Percentiles rank a stretch among this genome's conserved stretches.
These are phyloP conservation scores for Candida sanyaensis DNA, from an alignment of 1,139 yeast genomes.

Conservation along the genomic window DNA sequence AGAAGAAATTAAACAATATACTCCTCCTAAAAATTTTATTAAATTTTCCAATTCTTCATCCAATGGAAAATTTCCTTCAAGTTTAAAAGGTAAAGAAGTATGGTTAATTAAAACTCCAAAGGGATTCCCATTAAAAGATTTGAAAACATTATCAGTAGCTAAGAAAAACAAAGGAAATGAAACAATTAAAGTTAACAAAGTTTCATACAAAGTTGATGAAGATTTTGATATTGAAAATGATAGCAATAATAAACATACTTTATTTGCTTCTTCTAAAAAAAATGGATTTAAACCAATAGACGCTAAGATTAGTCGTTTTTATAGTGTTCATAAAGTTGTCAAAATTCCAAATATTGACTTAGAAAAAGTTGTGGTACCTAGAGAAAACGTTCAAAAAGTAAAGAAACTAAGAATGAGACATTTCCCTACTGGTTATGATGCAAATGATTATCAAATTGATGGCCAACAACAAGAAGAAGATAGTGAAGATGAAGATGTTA, in stretches of 20 bases:
- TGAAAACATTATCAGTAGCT: conserved; percentile 59
- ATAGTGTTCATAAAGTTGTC: conserved; percentile 60
- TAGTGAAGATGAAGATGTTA: conserved; percentile 14
- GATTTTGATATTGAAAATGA: conserved; percentile 24
- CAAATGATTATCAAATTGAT: conserved; percentile 38
- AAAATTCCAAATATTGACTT: conserved; percentile 62
- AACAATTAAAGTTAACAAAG: conserved; percentile 38
- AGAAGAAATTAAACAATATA: conserved; percentile 24
- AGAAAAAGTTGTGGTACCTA: conserved; percentile 51
- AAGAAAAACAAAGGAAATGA: conserved; percentile 42
- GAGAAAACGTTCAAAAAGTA: conserved; percentile 63
- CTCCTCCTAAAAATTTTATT: conserved; percentile 38
- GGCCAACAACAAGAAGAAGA: conserved; percentile 21
- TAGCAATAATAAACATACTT: conserved; percentile 25
- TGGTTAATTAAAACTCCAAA: conserved; percentile 79
- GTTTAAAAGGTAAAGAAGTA: conserved; percentile 46
- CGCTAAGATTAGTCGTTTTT: conserved; percentile 45
- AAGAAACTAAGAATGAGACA: conserved; percentile 68
- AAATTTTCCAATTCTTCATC: conserved; percentile 16
- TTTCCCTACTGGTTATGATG: conserved; percentile 80
- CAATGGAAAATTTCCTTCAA: conserved; percentile 16
- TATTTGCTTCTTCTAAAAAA: conserved; percentile 23
- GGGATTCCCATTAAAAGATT: conserved; percentile 51
- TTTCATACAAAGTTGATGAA: conserved; percentile 48
- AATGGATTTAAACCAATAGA: conserved; percentile 18